Percentiles rank a stretch among this genome's conserved stretches.
phyloP scores from a whole-genome alignment of 2,329 filamentous ascomycete species.

The Sporothrix mexicana region DNA sequence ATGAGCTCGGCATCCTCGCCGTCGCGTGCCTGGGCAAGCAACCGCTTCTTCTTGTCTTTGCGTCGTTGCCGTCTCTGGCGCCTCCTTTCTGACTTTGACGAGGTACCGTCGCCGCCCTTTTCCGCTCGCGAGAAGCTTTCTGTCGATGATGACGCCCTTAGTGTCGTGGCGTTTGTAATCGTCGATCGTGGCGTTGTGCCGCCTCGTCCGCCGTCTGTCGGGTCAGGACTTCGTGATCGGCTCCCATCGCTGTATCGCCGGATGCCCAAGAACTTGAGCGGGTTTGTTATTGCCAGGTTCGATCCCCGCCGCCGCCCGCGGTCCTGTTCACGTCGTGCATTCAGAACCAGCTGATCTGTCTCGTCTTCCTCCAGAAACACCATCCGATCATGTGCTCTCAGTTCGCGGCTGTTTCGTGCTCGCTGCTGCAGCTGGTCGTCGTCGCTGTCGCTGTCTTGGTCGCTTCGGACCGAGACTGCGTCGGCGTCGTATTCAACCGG shows the following conservation, averaged over 20 bases:
- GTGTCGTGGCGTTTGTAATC: slow-evolving; percentile 19
- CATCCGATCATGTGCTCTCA: slow-evolving; percentile 70
- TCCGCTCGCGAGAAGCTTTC: slow-evolving; percentile 5
- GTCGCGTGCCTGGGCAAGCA: slow-evolving; percentile 59
- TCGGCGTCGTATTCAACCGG: slow-evolving; percentile 71
- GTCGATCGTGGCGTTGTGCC: slow-evolving; percentile 22
- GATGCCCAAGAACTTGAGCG: slow-evolving; percentile 51
- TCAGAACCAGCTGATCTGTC: slow-evolving; percentile 64
- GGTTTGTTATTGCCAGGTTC: slow-evolving; percentile 54
- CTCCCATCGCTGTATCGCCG: slow-evolving; percentile 47
- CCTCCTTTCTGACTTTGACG: slow-evolving; percentile 45
- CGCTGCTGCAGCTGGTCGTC: slow-evolving; percentile 72
- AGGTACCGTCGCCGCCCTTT: not conserved
- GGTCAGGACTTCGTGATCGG: slow-evolving; percentile 34
- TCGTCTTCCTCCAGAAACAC: slow-evolving; percentile 80
- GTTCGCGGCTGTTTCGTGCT: slow-evolving; percentile 71
- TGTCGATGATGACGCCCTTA: slow-evolving; percentile 49
- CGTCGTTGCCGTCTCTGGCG: slow-evolving; percentile 56
- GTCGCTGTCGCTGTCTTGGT: slow-evolving; percentile 77
- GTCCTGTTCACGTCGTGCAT: slow-evolving; percentile 58
- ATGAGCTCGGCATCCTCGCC: slow-evolving; percentile 78
- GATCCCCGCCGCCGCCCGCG: slow-evolving; percentile 55
- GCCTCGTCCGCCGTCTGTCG: not conserved
- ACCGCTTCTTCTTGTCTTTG: slow-evolving; percentile 58
- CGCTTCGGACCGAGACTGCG: slow-evolving; percentile 69